phyloP scores from a whole-genome alignment of 2,329 filamentous ascomycete genomes.

The Fulvia fulva region DNA sequence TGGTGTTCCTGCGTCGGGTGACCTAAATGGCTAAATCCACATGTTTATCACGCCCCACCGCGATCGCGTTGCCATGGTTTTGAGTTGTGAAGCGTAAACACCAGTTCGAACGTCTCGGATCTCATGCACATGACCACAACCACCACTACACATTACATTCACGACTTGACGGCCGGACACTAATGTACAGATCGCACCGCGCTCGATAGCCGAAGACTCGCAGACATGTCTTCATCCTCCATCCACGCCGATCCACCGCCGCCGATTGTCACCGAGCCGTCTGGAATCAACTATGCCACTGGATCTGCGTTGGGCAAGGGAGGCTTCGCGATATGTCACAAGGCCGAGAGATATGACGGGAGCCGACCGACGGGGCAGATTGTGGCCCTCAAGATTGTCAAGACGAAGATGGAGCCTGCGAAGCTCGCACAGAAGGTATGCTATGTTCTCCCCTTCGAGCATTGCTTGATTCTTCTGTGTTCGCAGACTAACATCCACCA shows the following conservation, averaged over 20 bases:
- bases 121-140: background rate
- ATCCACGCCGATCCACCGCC: constrained; percentile 51
- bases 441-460: background rate
- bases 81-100: background rate
- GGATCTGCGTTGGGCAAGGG: constrained; percentile 74
- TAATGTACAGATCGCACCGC: background rate
- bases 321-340: constrained; percentile 78
- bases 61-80: background rate
- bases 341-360: constrained; percentile 59
- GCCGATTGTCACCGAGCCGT: constrained; percentile 61
- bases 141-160: background rate
- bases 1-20: background rate
- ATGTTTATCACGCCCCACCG: background rate
- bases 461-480: too few relatives aligned
- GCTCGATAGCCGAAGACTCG: constrained; percentile 8
- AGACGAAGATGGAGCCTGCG: constrained; percentile 70
- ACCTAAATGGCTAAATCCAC: background rate
- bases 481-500: constrained; percentile 30
- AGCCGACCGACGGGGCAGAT: constrained; percentile 57
- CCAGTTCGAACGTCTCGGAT: background rate
- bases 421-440: constrained; percentile 80
- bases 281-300: constrained; percentile 69
- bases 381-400: constrained; percentile 78
- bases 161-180: background rate
- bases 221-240: constrained; percentile 32